Conservation (phyloP, 2,329 filamentous ascomycete species). For the Aureobasidium subglaciale region DNA sequence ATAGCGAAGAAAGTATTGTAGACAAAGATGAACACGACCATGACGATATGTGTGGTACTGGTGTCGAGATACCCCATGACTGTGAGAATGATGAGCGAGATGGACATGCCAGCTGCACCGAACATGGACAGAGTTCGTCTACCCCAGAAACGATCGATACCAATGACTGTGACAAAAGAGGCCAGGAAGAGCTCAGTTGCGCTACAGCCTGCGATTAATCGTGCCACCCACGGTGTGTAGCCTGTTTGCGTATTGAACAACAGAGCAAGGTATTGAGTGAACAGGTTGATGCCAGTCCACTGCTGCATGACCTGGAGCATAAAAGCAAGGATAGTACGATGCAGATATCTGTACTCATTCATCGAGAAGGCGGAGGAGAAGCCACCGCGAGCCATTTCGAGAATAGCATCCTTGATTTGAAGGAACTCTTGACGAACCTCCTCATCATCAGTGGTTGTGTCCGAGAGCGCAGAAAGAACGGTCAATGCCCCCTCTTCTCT, state of each 20-base stretch:
- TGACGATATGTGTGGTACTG: slow-evolving; percentile 49
- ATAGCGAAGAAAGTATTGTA: slow-evolving; percentile 57
- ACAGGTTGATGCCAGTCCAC: slow-evolving; percentile 29
- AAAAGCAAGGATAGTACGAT: slow-evolving; percentile 37
- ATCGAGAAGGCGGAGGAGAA: slow-evolving; percentile 28
- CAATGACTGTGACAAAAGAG: slow-evolving; percentile 43
- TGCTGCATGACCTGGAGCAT: slow-evolving; percentile 42
- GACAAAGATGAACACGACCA: slow-evolving; percentile 61
- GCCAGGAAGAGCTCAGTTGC: slow-evolving; percentile 45
- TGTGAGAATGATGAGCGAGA: slow-evolving; percentile 29
- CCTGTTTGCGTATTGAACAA: slow-evolving; percentile 35
- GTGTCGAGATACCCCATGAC: slow-evolving; percentile 38
- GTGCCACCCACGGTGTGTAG: slow-evolving; percentile 25
- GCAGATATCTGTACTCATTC: slow-evolving; percentile 38
- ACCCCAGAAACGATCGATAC: slow-evolving; percentile 31
- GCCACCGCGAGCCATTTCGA: slow-evolving; percentile 28
- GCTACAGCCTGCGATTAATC: slow-evolving; percentile 25
- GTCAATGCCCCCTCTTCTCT: slow-evolving; percentile 29
- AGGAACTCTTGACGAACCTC: slow-evolving; percentile 22
- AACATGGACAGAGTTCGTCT: slow-evolving; percentile 29
- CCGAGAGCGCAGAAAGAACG: slow-evolving; percentile 28
- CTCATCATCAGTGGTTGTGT: slow-evolving; percentile 31
- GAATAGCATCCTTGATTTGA: slow-evolving; percentile 32
- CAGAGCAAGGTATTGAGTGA: slow-evolving; percentile 38
- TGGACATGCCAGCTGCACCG: slow-evolving; percentile 39